phyloP scores from a whole-genome alignment of 805 yeast genomes.

The Kazachstania taianensis region DNA sequence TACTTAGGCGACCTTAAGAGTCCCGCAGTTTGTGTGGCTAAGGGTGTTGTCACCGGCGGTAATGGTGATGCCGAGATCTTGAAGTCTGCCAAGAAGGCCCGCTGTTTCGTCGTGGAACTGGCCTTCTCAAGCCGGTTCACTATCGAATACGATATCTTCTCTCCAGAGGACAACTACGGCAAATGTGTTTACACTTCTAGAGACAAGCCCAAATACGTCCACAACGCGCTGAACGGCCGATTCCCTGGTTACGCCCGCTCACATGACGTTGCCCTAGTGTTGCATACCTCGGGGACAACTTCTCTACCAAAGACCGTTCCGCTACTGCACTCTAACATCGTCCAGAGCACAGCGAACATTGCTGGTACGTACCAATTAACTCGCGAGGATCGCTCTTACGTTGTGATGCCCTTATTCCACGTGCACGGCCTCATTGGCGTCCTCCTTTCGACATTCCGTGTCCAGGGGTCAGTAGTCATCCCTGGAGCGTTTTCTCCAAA shows the following conservation, averaged over 20 bases:
- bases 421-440: slow-evolving; percentile 69
- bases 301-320: slow-evolving; percentile 73
- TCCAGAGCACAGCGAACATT: slow-evolving; percentile 50
- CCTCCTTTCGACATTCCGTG: slow-evolving; percentile 46
- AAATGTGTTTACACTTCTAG: slow-evolving; percentile 19
- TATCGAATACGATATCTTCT: slow-evolving; percentile 34
- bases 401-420: slow-evolving; percentile 72
- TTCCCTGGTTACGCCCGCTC: slow-evolving; percentile 38
- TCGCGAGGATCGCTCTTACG: slow-evolving; percentile 41
- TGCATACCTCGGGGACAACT: slow-evolving; percentile 70
- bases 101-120: slow-evolving; percentile 43
- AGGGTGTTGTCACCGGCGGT: slow-evolving; percentile 33
- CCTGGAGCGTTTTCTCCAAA: slow-evolving; percentile 55
- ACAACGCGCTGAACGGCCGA: slow-evolving; percentile 18
- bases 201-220: slow-evolving; percentile 22
- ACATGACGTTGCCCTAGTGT: slow-evolving; percentile 49
- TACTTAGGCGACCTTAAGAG: slow-evolving; percentile 53
- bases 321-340: slow-evolving; percentile 51
- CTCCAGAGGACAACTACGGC: slow-evolving; percentile 22
- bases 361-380: slow-evolving; percentile 45
- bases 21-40: slow-evolving; percentile 47
- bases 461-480: slow-evolving; percentile 52
- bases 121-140: slow-evolving; percentile 34
- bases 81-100: slow-evolving; percentile 39
- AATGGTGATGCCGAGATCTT: slow-evolving; percentile 33